Base-by-base conservation (phyloP, 352 stramenopile species). In the Peronospora farinosa region DNA sequence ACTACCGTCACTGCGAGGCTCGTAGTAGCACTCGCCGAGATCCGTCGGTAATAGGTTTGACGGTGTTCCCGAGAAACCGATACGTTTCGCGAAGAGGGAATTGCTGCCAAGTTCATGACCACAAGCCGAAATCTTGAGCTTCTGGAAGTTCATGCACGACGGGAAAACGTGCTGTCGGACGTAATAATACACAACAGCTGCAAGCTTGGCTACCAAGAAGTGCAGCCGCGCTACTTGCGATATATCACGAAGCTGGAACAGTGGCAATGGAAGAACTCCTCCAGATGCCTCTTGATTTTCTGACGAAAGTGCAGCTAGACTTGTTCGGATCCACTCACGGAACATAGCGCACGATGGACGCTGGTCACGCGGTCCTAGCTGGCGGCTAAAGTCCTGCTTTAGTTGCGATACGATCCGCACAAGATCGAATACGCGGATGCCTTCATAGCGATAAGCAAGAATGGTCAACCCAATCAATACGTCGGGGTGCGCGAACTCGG, bases 401-500 rank as follows among this genome's bases (percentile, higher is more conserved):
- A 95, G 47, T 53, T 94, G 81, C 8, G 80, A 88, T n/a, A 96
- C 69, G 45, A 96, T 86, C 5, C 82, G 77, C 10, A 86, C 72
- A 27, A 92, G 72, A 61, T 96, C 85, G 1, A 76, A 88, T 10
- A 86, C 66, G 17, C 85, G 79, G 31, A 95, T 85, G 13, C 86
- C 84, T 74, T 95, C 86, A 45, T 96, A 96, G 0, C 88, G 83
- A 61, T 96, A 96, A 5, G 88, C 86, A 36, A 96, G 55, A 52
- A 96, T 87, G 1, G 88, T 96, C 19, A 97, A 57, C 0, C 88
- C 88, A 44, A 97, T 97, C 16, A 97, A 60, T 5, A 97, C 94
- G 56, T 99, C 97, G 6, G 97, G 97, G 49, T 99, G 96, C 7
- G 95, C 97, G 59, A 99, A 99, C 67, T 99, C 97, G 23, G 93